These are phyloP conservation scores for Arthrobotrys conoides DNA, from an alignment of 2,329 filamentous ascomycete species.

Conservation along the genomic window DNA sequence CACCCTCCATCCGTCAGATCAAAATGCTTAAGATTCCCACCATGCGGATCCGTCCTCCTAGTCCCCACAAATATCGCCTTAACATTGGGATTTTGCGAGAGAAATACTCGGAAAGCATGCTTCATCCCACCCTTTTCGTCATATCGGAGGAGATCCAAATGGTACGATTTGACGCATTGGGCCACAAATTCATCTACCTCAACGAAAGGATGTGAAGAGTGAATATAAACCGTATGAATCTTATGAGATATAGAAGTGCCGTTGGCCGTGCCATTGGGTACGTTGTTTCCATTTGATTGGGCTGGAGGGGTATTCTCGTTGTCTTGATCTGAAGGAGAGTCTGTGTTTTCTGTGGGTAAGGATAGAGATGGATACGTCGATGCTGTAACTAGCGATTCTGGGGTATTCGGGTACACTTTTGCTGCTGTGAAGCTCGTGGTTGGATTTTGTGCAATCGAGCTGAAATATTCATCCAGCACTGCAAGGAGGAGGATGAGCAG, in stretches of 20 bases:
- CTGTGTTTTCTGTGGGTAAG: conserved; percentile 64
- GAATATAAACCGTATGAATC: conserved; percentile 91
- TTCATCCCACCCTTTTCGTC: conserved; percentile 79
- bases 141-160: conserved; percentile 82
- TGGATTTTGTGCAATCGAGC: conserved; percentile 67
- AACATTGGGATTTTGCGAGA: conserved; percentile 75
- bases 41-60: conserved; percentile 91
- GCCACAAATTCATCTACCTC: conserved; percentile 89
- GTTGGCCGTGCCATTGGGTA: background rate
- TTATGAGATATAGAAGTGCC: conserved; percentile 67
- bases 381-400: conserved; percentile 35
- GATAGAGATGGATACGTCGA: conserved; percentile 62
- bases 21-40: conserved; percentile 82
- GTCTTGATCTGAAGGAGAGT: conserved; percentile 60
- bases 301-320: conserved; percentile 51
- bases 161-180: conserved; percentile 76
- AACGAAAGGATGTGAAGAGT: conserved; percentile 84
- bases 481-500: conserved; percentile 88
- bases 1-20: conserved; percentile 89
- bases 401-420: conserved; percentile 46
- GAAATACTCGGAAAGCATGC: conserved; percentile 82
- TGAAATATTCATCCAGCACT: conserved; percentile 68
- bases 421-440: conserved; percentile 32
- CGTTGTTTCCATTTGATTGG: conserved; percentile 18
- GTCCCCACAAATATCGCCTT: conserved; percentile 90